Base-by-base conservation (phyloP, 805 yeast genomes). In the Alloascoidea africana region DNA sequence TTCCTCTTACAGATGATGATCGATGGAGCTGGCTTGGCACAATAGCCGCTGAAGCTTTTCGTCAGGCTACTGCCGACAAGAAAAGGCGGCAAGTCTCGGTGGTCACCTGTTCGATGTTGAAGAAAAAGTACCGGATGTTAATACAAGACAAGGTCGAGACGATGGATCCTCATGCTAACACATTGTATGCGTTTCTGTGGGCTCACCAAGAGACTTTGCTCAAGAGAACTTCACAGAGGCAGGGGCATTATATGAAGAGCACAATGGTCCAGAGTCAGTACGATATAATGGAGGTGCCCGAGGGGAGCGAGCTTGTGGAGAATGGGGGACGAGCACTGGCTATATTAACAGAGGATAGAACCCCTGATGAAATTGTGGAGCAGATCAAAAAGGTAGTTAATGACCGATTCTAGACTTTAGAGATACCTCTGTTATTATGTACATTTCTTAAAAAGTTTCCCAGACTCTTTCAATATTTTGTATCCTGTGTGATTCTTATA, bases 1-100 rank as follows among this genome's bases (percentile, higher is more conserved):
- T 70, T 15, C 94, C 97, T 1, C 62, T 91, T 41, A 71, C 76
- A 0, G 98, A 91, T 51, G 91, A 76, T 2, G 98, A 91, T 55
- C 62, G 98, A 42, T 82, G 89, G 87, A 87, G 70, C 1, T 91
- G 98, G 98, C 65, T 91, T 14, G 55, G 62, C 30, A 23, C 30
- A 23, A 23, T 23, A 8, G 8, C 30, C n/a, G 58, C 70, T 2
- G 50, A 50, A 17, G 54, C 54, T 3, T 50, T 46, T 4, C 40
- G 46, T 27, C 43, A 59, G 18, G 44, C 56, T 1, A 32, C 33
- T 2, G n/a, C 34, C n/a, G 41, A 36, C 14, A 34, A 23, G 5
- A 23, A 23, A 8, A 23, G 13, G 8, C 8, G n/a, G n/a, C 33
- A 39, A 2, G 45, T 51, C 3, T 59, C 71, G 2, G 68, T 91